phyloP scores from a whole-genome alignment of 768 basidiomycete species.

The Tephrocybe sp. region DNA sequence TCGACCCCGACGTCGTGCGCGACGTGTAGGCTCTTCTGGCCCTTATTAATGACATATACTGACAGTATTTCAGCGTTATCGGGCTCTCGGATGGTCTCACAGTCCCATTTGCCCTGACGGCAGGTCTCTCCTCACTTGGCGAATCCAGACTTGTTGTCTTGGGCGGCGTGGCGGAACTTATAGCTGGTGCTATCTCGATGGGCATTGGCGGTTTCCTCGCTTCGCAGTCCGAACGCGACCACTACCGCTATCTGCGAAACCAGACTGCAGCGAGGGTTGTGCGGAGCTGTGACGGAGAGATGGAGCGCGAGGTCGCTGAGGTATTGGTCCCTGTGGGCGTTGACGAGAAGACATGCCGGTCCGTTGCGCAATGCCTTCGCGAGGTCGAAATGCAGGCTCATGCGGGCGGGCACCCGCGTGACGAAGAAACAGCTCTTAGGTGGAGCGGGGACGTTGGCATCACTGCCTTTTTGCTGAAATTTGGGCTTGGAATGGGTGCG shows the following conservation, averaged over 20 bases:
- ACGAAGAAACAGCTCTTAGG: conserved; percentile 60
- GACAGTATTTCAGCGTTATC: conserved; percentile 57
- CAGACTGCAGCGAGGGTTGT: conserved; percentile 81
- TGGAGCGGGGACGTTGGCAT: conserved; percentile 84
- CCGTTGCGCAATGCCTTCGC: conserved; percentile 75
- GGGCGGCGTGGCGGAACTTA: conserved; percentile 93
- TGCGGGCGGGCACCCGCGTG: conserved; percentile 24
- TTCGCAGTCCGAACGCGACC: conserved; percentile 94
- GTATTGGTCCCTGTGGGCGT: conserved; percentile 90
- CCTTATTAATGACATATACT: background rate
- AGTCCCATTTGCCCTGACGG: conserved; percentile 89
- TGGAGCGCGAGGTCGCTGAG: conserved; percentile 92
- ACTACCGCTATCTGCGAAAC: conserved; percentile 79
- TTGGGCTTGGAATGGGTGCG: conserved; percentile 89
- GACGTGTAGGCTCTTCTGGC: conserved; percentile 63
- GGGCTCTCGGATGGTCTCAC: conserved; percentile 91
- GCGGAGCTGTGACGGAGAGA: conserved; percentile 89
- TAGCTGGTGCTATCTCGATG: conserved; percentile 97
- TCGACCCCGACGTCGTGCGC: conserved; percentile 85
- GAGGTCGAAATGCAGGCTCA: conserved; percentile 55
- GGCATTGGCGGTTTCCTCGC: conserved; percentile 98
- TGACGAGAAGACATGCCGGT: conserved; percentile 74
- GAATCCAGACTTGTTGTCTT: conserved; percentile 90
- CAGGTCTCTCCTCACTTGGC: conserved; percentile 87
- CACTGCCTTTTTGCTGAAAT: conserved; percentile 93